Evolutionary conservation across 352 stramenopile genomes (phyloP), one percentile per base, ranked within the genome.

Genomic region (Globisporangium alternatum): DNA sequence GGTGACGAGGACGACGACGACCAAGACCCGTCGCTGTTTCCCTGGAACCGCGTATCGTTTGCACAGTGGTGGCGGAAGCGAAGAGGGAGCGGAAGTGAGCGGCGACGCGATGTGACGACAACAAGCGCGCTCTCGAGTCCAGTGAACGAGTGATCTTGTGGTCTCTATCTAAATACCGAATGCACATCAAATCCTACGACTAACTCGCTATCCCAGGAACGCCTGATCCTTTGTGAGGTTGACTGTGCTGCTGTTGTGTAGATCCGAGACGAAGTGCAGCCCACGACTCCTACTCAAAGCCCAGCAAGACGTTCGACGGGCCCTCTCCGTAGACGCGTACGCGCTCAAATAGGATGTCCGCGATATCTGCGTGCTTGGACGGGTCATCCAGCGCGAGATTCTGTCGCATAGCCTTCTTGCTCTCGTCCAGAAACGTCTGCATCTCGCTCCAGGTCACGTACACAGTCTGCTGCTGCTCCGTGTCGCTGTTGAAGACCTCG

Each of bases 401-500:
- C 31, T 65, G 58, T 1, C 68, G 65, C 7, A 62, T 45, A 2
- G 76, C 75, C 25, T 76, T 78, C 39, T 70, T 74, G 65, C 75
- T 88, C 59, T 86, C 75, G 21, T 60, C 58, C n/a, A 91, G 51
- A 52, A 86, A 90, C 57, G 63, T 5, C 64, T 81, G 61, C 70
- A 93, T 78, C 57, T 91, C 81, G 30, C 69, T 70, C 51, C 73
- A 75, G 4, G 80, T 77, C 21, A 93, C 81, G 45, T 93, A 87
- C 37, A 91, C 82, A 0, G 85, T 91, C 49, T 93, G 84, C 65
- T 85, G 78, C 53, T 86, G 74, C 48, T 93, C 85, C 17, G 78
- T 90, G 59, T 93, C 82, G 64, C 76, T 91, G 62, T 91, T 91
- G 60, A 93, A 90, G 6, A 90, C 66, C 49, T 93, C 83, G 31